Base-by-base conservation (phyloP, 140 eudicot species). In the Stevia rebaudiana region DNA sequence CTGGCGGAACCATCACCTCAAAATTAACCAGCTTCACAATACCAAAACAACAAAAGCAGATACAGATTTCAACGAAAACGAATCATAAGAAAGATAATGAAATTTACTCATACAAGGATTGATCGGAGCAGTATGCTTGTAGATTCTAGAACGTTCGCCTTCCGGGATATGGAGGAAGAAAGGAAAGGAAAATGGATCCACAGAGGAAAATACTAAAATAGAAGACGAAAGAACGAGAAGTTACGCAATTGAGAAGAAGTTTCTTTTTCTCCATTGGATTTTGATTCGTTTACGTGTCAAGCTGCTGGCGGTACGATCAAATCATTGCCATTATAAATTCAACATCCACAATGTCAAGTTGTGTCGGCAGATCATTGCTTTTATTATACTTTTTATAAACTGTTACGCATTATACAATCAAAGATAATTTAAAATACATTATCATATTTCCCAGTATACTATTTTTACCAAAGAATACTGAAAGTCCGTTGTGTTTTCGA, bases 111-210 rank as follows among this genome's bases (percentile, higher is more conserved):
- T n/a, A n/a, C n/a, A n/a, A n/a, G n/a, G n/a, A n/a, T n/a, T n/a
- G n/a, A n/a, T n/a, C n/a, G 36, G 49, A 33, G 66, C 41, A 35
- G 52, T 24, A 15, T 19, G 22, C 49, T 12, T 71, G 71, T 77
- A 25, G 53, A 62, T 81, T 86, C 95, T 76, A 86, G 95, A 86
- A 86, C 64, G 69, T 86, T 86, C 86, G n/a, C n/a, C n/a, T n/a
- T n/a, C n/a, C n/a, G n/a, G n/a, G n/a, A n/a, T n/a, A n/a, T 46
- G 37, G 58, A 31, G 28, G 33, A 50, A 25, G 10, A 63, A 53
- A 37, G 22, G 6, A 47, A 22, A 10, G 39, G 50, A n/a, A 4
- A 21, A 37, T 23, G 41, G 51, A 36, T 50, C 8, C 63, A 49
- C 40, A 23, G 8, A 40, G 12, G 49, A 37, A 24, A 19, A 43